Evolutionary conservation across 2,329 filamentous ascomycete species (phyloP).

Genomic region (Septoria petroselini): DNA sequence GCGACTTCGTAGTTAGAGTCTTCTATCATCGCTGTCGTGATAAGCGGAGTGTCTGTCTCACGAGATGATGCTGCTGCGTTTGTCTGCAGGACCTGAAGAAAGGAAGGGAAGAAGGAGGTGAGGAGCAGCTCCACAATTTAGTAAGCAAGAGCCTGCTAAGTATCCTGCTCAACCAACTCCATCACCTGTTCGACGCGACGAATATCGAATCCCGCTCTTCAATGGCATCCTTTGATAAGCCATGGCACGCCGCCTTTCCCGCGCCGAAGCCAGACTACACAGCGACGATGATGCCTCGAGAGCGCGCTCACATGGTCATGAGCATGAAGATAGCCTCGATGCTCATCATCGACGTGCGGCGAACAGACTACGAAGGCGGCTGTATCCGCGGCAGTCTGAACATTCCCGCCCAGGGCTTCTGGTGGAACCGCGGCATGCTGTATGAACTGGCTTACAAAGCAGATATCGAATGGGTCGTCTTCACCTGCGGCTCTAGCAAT

Average conservation of each 20-base stretch:
- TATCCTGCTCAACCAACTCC: too few species aligned
- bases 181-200: too few species aligned
- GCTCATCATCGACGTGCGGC: conserved; percentile 46
- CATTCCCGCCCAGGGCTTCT: conserved; percentile 49
- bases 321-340: conserved; percentile 40
- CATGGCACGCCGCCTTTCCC: conserved; percentile 46
- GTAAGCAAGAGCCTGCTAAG: too few species aligned
- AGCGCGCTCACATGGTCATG: conserved; percentile 38
- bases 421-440: conserved; percentile 45
- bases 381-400: conserved; percentile 47
- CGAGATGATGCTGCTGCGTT: too few species aligned
- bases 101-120: too few species aligned
- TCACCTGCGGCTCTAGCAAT: conserved; percentile 44
- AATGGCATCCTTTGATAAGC: conserved; percentile 29
- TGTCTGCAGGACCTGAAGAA: too few species aligned
- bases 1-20: too few species aligned
- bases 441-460: conserved; percentile 46
- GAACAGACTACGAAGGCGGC: conserved; percentile 50
- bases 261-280: conserved; percentile 36
- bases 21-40: too few species aligned
- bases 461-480: conserved; percentile 47
- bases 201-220: too few species aligned
- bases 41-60: too few species aligned
- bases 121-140: too few species aligned
- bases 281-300: conserved; percentile 41